Evolutionary conservation across 108 stramenopile species (phyloP).

Genomic region (Ochromonas danica): DNA sequence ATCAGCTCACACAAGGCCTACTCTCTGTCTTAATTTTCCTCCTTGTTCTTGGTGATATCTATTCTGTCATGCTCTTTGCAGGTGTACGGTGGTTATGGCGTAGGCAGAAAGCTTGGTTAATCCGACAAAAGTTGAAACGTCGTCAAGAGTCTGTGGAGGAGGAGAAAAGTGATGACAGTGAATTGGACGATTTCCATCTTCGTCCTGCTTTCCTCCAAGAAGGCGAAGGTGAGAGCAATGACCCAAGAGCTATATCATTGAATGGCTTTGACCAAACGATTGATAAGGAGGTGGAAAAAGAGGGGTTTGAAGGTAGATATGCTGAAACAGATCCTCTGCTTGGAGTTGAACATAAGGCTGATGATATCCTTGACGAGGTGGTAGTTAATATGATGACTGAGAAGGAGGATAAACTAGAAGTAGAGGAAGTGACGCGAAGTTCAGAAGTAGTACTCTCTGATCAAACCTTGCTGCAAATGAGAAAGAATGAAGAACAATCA

Average conservation of each 20-base stretch:
- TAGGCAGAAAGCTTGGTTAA: background rate
- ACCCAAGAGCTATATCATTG: background rate
- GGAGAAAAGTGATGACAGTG: constrained; percentile 13
- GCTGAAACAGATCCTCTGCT: background rate
- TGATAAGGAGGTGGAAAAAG: background rate
- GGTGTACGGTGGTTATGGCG: background rate
- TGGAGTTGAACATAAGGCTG: background rate
- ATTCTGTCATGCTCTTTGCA: background rate
- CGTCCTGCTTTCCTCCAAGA: background rate
- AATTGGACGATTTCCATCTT: constrained; percentile 26
- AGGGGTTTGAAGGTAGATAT: background rate
- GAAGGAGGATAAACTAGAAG: background rate
- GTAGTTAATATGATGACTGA: background rate
- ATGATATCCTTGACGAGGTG: background rate
- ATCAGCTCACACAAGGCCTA: background rate
- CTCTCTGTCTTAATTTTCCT: background rate
- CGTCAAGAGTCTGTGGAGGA: background rate
- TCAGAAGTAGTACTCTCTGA: no score
- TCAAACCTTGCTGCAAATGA: no score
- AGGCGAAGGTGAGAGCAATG: background rate
- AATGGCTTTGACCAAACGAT: background rate
- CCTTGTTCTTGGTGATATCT: background rate
- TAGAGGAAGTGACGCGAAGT: background rate
- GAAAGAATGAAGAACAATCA: no score
- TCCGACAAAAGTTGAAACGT: background rate